Evolutionary conservation across 2,329 filamentous ascomycete genomes (phyloP).

Genomic region (Ustulina deusta): DNA sequence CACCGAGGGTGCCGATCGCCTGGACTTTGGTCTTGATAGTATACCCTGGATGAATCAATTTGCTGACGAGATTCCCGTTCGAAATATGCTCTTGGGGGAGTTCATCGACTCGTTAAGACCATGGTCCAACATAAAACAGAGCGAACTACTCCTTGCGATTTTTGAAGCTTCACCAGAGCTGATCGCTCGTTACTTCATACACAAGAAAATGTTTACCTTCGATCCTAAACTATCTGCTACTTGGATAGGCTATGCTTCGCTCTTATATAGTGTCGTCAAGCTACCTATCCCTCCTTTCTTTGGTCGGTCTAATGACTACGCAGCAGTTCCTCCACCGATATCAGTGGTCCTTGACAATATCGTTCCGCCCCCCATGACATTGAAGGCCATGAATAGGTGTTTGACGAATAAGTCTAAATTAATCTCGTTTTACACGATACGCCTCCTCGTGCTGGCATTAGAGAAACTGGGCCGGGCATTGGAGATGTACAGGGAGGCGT

Average conservation of each 20-base stretch:
- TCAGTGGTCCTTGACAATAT: slow-evolving; percentile 86
- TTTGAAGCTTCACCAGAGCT: slow-evolving; percentile 87
- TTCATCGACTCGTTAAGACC: slow-evolving; percentile 84
- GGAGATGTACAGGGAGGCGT: slow-evolving; percentile 67
- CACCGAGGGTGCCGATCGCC: slow-evolving; percentile 59
- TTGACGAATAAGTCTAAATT: slow-evolving; percentile 82
- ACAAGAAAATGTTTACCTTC: slow-evolving; percentile 83
- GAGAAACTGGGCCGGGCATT: slow-evolving; percentile 78
- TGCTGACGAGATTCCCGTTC: slow-evolving; percentile 74
- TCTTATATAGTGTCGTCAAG: slow-evolving; percentile 84
- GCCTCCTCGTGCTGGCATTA: slow-evolving; percentile 81
- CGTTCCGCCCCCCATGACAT: slow-evolving; percentile 82
- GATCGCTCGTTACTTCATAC: slow-evolving; percentile 86
- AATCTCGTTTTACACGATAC: slow-evolving; percentile 84
- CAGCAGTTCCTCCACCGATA: slow-evolving; percentile 79
- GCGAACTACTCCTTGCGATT: slow-evolving; percentile 82
- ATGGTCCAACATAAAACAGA: slow-evolving; percentile 83
- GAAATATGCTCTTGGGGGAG: slow-evolving; percentile 82
- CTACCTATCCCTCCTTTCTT: slow-evolving; percentile 79
- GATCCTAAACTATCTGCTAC: slow-evolving; percentile 93
- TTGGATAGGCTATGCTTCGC: slow-evolving; percentile 93
- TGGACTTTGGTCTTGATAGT: slow-evolving; percentile 75
- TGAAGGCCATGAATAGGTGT: slow-evolving; percentile 83
- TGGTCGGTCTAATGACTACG: slow-evolving; percentile 73
- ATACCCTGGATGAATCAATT: slow-evolving; percentile 78